A percentile compares a stretch with the other conserved stretches of the same genome.
Conservation (phyloP, 306 rosid species). For the Lathyrus tuberosus region DNA sequence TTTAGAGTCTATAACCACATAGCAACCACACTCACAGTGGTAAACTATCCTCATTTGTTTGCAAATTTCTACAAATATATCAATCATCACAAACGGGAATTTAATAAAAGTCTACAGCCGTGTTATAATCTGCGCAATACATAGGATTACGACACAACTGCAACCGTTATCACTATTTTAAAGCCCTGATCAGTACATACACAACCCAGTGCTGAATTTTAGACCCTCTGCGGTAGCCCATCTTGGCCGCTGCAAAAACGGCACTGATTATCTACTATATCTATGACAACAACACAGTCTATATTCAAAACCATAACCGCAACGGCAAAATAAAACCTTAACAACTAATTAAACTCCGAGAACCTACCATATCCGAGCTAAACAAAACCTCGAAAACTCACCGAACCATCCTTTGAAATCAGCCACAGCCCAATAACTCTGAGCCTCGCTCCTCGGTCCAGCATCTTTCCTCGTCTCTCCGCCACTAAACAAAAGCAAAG, state of each 20-base stretch:
- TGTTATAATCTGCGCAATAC: too few species aligned
- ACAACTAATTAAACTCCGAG: too few species aligned
- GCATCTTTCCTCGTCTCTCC: slow-evolving; percentile 94
- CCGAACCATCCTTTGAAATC: slow-evolving; percentile 89
- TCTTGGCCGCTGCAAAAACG: too few species aligned
- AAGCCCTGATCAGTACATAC: too few species aligned
- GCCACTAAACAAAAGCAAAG: slow-evolving; percentile 87
- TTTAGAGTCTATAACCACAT: not conserved
- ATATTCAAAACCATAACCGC: not conserved
- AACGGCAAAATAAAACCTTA: not conserved
- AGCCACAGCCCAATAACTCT: slow-evolving; percentile 95
- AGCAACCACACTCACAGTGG: not conserved
- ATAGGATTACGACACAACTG: too few species aligned
- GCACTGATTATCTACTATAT: too few species aligned
- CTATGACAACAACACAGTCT: not conserved
- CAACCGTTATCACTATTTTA: too few species aligned
- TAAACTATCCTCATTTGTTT: not conserved
- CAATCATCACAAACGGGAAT: too few species aligned
- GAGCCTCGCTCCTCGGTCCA: slow-evolving; percentile 95
- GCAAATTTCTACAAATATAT: too few species aligned
- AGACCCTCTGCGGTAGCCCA: too few species aligned
- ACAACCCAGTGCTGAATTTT: too few species aligned
- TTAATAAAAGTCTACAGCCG: too few species aligned
- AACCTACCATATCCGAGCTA: not conserved
- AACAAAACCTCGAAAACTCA: slow-evolving; percentile 53